Evolutionary conservation across 164 flowering plant genomes (phyloP), one percentile per base, ranked within the genome.

Genomic region (Euptelea pleiosperma): DNA sequence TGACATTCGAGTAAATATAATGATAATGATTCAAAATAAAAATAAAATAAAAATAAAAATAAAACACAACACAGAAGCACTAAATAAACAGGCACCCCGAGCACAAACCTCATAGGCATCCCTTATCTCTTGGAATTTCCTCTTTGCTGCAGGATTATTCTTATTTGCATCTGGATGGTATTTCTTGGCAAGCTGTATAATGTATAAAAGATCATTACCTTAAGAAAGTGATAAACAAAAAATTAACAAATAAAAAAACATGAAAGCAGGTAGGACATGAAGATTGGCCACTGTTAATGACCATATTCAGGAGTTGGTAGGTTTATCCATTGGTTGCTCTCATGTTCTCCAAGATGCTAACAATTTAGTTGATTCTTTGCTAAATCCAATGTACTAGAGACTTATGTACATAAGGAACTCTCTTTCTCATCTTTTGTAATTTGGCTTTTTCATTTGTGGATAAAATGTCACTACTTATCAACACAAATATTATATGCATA

Each of bases 161-260:
- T 78, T 87, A 70, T 84, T 92, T 41, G 89, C 78, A 79, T 93
- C 96, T 36, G 98, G 98, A 76, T 93, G 98, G 61, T 82, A 84
- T 72, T 93, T 87, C 73, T 89, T 93, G 2, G 97, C 98, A 51
- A 93, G 89, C 98, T 93, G 80, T 75, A 85, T 0, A 51, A 39
- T 18, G 18, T 35, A 10, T 40, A 2, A 48, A 6, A 46, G 28
- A 56, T 28, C 7, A 28, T 6, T 30, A 26, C 29, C 42, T 57
- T 58, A 35, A 58, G 3, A 3, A 2, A 15, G 22, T 1, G 24
- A 57, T 6, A 53, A 26, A 8, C 18, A 26, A 12, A 11, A 41
- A 47, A 19, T 18, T 21, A 3, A 22, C 10, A 26, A 31, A 31
- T 28, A 44, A 22, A 36, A 19, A 19, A 11, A 40, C 3, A 33